These are phyloP conservation scores for Berberis vulgaris DNA, from an alignment of 164 flowering plant species.

Conservation along the genomic window DNA sequence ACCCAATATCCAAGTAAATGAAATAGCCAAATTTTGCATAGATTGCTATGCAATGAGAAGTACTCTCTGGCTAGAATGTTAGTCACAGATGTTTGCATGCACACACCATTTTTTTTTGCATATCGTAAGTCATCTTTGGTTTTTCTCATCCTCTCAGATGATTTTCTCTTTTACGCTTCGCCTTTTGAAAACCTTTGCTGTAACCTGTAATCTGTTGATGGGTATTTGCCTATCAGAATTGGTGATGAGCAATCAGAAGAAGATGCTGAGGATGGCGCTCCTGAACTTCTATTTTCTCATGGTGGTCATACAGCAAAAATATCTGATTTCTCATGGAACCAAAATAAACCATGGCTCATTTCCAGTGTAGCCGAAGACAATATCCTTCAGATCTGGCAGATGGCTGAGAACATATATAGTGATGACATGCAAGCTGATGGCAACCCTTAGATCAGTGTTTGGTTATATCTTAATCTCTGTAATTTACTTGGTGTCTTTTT, in stretches of 20 bases:
- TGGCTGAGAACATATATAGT: slow-evolving; percentile 70
- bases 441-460: background rate
- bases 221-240: slow-evolving; percentile 37
- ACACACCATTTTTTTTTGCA: too few relatives aligned
- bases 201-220: background rate
- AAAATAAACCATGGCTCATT: slow-evolving; percentile 72
- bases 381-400: slow-evolving; percentile 84
- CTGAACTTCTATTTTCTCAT: slow-evolving; percentile 88
- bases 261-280: slow-evolving; percentile 93
- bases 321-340: slow-evolving; percentile 94
- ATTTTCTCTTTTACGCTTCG: too few relatives aligned
- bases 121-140: too few relatives aligned
- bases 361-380: slow-evolving; percentile 93
- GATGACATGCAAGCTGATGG: slow-evolving; percentile 35
- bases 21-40: too few relatives aligned
- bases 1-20: too few relatives aligned
- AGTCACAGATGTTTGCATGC: too few relatives aligned
- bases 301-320: slow-evolving; percentile 91
- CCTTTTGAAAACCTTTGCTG: background rate
- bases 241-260: slow-evolving; percentile 88
- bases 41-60: too few relatives aligned
- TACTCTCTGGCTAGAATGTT: too few relatives aligned
- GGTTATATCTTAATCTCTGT: too few relatives aligned
- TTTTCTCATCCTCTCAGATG: too few relatives aligned
- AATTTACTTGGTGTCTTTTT: too few relatives aligned